Percentiles rank a stretch among this genome's conserved stretches.
phyloP scores from a whole-genome alignment of 768 basidiomycete species.

The Rubroboletus satanas region DNA sequence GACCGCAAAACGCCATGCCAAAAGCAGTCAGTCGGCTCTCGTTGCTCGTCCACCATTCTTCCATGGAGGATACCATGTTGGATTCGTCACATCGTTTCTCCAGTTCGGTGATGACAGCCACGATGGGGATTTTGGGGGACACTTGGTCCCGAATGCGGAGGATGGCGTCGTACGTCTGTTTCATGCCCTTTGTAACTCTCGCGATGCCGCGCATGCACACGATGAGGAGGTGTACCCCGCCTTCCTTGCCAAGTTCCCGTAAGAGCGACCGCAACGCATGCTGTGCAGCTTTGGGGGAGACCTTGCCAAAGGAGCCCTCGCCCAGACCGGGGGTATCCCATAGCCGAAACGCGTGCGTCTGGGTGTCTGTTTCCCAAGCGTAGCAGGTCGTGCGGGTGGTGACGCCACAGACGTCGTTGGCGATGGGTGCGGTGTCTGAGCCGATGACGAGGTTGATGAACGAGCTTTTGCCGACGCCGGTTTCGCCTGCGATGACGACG shows the following conservation, averaged over 20 bases:
- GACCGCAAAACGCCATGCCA: slow-evolving; percentile 16
- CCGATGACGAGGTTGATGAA: slow-evolving; percentile 24
- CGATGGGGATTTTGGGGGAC: slow-evolving; percentile 17
- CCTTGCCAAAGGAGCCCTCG: slow-evolving; percentile 22
- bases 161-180: slow-evolving; percentile 16
- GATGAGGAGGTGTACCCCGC: slow-evolving; percentile 24
- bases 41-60: slow-evolving; percentile 21
- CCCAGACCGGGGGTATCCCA: slow-evolving; percentile 26
- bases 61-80: slow-evolving; percentile 20
- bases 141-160: slow-evolving; percentile 21
- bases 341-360: slow-evolving; percentile 15
- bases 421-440: slow-evolving; percentile 8
- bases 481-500: slow-evolving; percentile 22
- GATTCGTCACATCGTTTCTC: slow-evolving; percentile 17
- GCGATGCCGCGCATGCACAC: slow-evolving; percentile 24
- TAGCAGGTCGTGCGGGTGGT: slow-evolving; percentile 12
- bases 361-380: slow-evolving; percentile 19
- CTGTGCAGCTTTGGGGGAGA: slow-evolving; percentile 21
- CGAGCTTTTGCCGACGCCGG: slow-evolving; percentile 26
- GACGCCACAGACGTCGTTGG: slow-evolving; percentile 24
- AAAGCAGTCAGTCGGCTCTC: not conserved
- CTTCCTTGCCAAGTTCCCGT: slow-evolving; percentile 17
- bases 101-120: slow-evolving; percentile 25
- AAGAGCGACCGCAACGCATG: slow-evolving; percentile 19
- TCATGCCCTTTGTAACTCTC: slow-evolving; percentile 21